Conservation (phyloP, 2,329 filamentous ascomycete genomes). For the Coniella vitis region DNA sequence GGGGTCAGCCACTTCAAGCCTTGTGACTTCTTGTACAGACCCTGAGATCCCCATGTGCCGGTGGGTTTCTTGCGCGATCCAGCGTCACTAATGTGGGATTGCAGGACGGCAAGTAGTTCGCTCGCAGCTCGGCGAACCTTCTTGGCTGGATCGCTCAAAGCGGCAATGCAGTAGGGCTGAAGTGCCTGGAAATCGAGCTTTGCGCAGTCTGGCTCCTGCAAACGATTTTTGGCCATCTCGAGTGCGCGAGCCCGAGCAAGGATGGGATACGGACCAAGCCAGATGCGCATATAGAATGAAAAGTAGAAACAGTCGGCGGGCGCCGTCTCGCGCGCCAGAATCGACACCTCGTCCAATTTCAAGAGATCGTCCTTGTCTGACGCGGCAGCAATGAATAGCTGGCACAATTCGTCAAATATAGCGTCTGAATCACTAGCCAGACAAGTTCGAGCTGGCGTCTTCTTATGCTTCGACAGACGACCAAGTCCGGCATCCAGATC, state of each 20-base stretch:
- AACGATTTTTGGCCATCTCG: conserved; percentile 50
- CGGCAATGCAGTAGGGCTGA: conserved; percentile 72
- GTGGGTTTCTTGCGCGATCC: conserved; percentile 34
- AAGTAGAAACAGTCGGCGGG: conserved; percentile 60
- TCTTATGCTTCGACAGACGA: conserved; percentile 27
- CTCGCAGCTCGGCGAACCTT: conserved; percentile 71
- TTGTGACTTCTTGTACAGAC: conserved; percentile 55
- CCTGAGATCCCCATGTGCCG: conserved; percentile 51
- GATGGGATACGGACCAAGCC: conserved; percentile 64
- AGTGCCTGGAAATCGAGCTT: conserved; percentile 67
- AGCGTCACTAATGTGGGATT: conserved; percentile 18
- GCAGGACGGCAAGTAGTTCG: conserved; percentile 53
- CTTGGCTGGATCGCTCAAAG: conserved; percentile 68
- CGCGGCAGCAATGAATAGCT: conserved; percentile 50
- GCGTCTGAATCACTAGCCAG: conserved; percentile 42
- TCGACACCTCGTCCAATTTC: conserved; percentile 47
- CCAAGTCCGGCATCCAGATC: conserved; percentile 34
- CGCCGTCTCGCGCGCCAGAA: conserved; percentile 48
- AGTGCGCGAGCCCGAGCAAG: conserved; percentile 64
- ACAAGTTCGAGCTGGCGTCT: conserved; percentile 36
- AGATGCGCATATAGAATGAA: conserved; percentile 69
- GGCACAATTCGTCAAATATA: conserved; percentile 52
- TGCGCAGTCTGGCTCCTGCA: conserved; percentile 44
- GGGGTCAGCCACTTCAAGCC: conserved; percentile 51
- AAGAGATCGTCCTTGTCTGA: conserved; percentile 36